Percentiles rank a stretch among this genome's conserved stretches.
Evolutionary conservation across 495 filamentous ascomycete species (phyloP).

Genomic region (Coniosporium apollinis): DNA sequence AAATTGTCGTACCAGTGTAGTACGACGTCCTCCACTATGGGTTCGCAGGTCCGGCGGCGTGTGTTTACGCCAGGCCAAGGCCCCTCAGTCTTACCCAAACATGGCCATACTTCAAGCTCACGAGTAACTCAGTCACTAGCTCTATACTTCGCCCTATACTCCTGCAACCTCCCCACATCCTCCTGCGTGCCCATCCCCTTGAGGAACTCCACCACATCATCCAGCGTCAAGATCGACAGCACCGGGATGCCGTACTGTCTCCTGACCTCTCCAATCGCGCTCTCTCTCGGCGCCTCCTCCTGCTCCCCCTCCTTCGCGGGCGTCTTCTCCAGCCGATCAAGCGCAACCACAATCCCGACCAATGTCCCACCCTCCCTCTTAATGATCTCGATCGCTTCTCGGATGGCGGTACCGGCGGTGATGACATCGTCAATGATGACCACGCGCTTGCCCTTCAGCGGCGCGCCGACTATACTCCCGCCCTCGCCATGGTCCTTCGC

Average conservation of each 20-base stretch:
- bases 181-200: constrained; percentile 34
- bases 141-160: constrained; percentile 60
- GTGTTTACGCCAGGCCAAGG: no score
- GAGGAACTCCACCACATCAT: constrained; percentile 62
- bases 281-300: constrained; percentile 18
- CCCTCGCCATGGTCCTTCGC: constrained; percentile 89
- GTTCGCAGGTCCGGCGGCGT: no score
- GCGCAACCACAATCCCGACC: constrained; percentile 67
- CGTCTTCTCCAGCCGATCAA: constrained; percentile 79
- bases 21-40: no score
- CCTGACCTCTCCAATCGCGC: constrained; percentile 55
- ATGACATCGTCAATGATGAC: constrained; percentile 93
- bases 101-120: no score
- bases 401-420: constrained; percentile 82
- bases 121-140: constrained; percentile 42
- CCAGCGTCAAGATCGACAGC: constrained; percentile 33
- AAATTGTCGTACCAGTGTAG: no score
- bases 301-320: constrained; percentile 21
- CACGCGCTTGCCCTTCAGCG: constrained; percentile 65
- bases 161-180: constrained; percentile 56
- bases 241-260: constrained; percentile 38
- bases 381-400: constrained; percentile 78
- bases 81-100: no score
- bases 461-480: constrained; percentile 74
- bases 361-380: constrained; percentile 62